Conservation (phyloP, 2,329 filamentous ascomycete species). For the Pseudocercospora macadamiae region DNA sequence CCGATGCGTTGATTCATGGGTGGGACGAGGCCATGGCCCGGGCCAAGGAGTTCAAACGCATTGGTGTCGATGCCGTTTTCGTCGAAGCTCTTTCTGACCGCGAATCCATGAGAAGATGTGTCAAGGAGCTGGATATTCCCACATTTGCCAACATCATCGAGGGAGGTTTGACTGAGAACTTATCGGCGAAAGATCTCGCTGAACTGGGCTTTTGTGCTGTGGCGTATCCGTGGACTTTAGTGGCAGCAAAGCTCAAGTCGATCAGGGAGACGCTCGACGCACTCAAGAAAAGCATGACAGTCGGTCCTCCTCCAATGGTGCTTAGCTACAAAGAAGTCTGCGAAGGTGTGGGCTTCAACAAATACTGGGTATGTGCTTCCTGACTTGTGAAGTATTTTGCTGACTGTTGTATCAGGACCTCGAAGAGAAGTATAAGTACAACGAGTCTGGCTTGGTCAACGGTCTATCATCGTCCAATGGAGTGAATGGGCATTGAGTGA, state of each 20-base stretch:
- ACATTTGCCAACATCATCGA: slow-evolving; percentile 50
- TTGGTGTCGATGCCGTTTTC: slow-evolving; percentile 52
- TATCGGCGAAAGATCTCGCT: slow-evolving; percentile 45
- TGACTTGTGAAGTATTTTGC: too few relatives aligned
- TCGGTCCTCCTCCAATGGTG: slow-evolving; percentile 48
- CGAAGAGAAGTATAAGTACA: slow-evolving; percentile 15
- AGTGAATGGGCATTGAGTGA: not conserved
- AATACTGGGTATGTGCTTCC: too few relatives aligned
- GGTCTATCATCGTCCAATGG: not conserved
- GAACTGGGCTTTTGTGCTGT: slow-evolving; percentile 47
- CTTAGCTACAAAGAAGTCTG: slow-evolving; percentile 48
- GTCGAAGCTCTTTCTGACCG: slow-evolving; percentile 51
- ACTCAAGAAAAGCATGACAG: slow-evolving; percentile 48
- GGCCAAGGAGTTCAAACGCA: slow-evolving; percentile 46
- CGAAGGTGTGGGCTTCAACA: slow-evolving; percentile 11
- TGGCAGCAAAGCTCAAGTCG: slow-evolving; percentile 49
- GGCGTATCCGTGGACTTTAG: slow-evolving; percentile 51
- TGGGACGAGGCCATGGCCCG: slow-evolving; percentile 51
- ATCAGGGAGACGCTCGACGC: slow-evolving; percentile 43
- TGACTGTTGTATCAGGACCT: too few relatives aligned
- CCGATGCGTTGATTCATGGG: slow-evolving; percentile 47
- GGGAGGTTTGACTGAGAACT: slow-evolving; percentile 47
- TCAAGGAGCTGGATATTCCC: not conserved
- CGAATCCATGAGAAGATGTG: slow-evolving; percentile 28
- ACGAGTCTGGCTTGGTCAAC: slow-evolving; percentile 2